Base-by-base conservation (phyloP, 2,329 filamentous ascomycete genomes). In the Colletotrichum chrysophilum region DNA sequence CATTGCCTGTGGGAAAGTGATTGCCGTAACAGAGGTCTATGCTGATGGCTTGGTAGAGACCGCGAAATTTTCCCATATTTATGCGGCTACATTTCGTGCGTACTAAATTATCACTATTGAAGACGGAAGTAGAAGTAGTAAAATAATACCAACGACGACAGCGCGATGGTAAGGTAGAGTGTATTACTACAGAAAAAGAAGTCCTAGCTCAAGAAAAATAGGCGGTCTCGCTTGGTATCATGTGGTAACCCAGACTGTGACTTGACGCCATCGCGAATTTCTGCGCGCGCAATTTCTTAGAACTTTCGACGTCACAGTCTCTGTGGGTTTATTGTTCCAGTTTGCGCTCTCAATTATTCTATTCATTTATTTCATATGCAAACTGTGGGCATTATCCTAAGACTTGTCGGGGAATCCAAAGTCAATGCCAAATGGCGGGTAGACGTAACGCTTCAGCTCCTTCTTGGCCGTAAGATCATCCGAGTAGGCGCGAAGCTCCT, bases 391-490 rank as follows among this genome's bases (percentile, higher is more conserved):
- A 38, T n/a, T 14, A 58, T 65, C 18, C 32, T 79, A 82, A 66
- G 77, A 81, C 88, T 93, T 93, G 82, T 94, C 93, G n/a, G 92
- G 93, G 86, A 94, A 94, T 3, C 93, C 93, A 82, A 95, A 93
- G 80, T 93, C 88, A 65, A 93, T 84, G 4, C 91, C 92, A 80
- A 94, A 94, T 1, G 92, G 90, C 78, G 93, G 93, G 82, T 93
- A 94, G 38, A 94, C 91, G 77, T 91, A 94, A 79, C 91, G 87
- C 84, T 90, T 85, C 75, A 91, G 81, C 84, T 91, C 89, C 61
- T 88, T 87, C 76, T 87, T 87, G 78, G 85, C 85, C 30, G 84
- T 81, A 60, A 93, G 82, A 38, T 87, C 85, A 28, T 86, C 84
- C 1, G 90, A 90, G 83, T 92, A 92, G 66, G 88, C 89, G 78